Base-by-base conservation (phyloP, 306 rosid genomes). In the Glycyrrhiza uralensis region DNA sequence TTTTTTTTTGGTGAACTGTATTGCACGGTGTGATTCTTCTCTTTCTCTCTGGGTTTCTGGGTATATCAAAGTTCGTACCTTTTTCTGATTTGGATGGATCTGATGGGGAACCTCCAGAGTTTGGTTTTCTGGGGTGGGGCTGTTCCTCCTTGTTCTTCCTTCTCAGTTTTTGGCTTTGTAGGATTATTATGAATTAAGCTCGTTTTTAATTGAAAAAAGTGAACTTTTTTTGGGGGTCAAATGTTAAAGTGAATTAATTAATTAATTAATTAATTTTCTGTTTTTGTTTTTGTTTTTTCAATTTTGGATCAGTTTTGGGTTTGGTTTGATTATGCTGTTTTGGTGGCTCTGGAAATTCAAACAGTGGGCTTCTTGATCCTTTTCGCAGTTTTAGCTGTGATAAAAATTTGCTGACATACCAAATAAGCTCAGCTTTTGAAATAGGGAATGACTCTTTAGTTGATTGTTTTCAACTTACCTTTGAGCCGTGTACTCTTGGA, bases 311-410 rank as follows among this genome's bases (percentile, higher is more conserved):
- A 7, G 20, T 29, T 45, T 68, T 19, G 46, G 77, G 64, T 61
- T 62, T 67, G 1, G 24, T 29, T 52, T 55, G 20, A 55, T 77
- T 82, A 69, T 78, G 81, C 71, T 78, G 7, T 57, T 74, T 70
- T 57, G 83, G 78, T 74, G 80, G 81, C 70, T 33, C 29, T 79
- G 83, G 72, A 79, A 78, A 64, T 82, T 78, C 20, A 52, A 75
- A 69, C 60, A 51, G 4, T 5, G 8, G 20, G 3, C 18, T 80
- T 61, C 3, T 72, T 35, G 47, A 55, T 57, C 22, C 4, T n/a
- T 47, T 14, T 73, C 9, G n/a, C n/a, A n/a, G n/a, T 39, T 42
- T 44, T 3, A 0, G 9, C 6, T 7, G 45, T 64, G 36, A 35
- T 73, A 1, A 4, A 35, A 41, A 51, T 62, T 63, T 63, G 61